Evolutionary conservation across 2,329 filamentous ascomycete species (phyloP), one percentile per base, ranked within the genome.

Genomic region (Xylariales sp.): DNA sequence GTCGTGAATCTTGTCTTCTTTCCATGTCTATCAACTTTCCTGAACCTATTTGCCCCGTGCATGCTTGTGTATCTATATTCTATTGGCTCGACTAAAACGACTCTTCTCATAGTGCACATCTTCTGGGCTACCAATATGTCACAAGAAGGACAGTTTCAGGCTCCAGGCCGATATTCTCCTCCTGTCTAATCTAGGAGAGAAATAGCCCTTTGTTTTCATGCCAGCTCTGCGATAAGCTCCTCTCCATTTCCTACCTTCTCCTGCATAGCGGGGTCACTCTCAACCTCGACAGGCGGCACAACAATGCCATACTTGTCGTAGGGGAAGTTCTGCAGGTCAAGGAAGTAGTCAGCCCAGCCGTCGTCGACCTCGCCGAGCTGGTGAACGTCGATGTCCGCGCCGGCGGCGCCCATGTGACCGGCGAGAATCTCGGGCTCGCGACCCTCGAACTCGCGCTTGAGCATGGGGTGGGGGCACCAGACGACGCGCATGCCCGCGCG

Each of bases 401-500:
- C 74, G 0, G 74, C 83, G 63, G 85, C 80, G 1, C 85, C 86
- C 17, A 84, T 89, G 50, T 80, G 66, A 0, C 90, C 93, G 0
- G 93, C 91, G 16, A 98, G 66, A 3, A 98, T 88, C 57, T 89
- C 78, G 10, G 74, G 74, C 66, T 95, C 88, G 29, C 83, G 74
- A 2, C 85, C 89, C 28, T 70, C 67, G 52, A 87, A 95, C 59
- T 91, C 86, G 37, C 78, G 69, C 63, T 85, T 71, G 37, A 98
- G 66, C 54, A 79, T 86, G 1, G 81, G 78, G 63, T 97, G 89
- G 17, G 93, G 93, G 50, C 81, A 84, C 93, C 93, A 98, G 1
- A 95, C 72, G 11, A 94, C 89, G 48, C 91, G 81, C 91, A 97
- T 97, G 0, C 91, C 91, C 0, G 93, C 93, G 48, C 93, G 78